Base-by-base conservation (phyloP, 495 filamentous ascomycete genomes). In the Haplographium delicatum region DNA sequence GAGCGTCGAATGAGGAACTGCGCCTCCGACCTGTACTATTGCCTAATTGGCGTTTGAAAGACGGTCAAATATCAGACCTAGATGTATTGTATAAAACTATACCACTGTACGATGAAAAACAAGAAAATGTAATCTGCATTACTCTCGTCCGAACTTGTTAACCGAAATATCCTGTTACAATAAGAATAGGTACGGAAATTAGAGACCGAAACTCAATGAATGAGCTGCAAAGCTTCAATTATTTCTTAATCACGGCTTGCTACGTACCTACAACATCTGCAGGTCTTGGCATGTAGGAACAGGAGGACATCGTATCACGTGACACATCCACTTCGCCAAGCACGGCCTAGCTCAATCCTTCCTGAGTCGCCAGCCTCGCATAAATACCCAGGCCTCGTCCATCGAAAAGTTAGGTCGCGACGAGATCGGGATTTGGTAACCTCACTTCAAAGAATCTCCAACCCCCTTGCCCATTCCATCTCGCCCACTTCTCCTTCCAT, bases 1-100 rank as follows among this genome's bases (percentile, higher is more conserved):
- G 24, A 51, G 30, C 15, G 56, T 59, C 22, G 50, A 54, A 30
- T 53, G 41, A 61, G 33, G 18, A n/a, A n/a, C n/a, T n/a, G n/a
- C n/a, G n/a, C 18, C 7, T 37, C 28, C 10, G 39, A 43, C 2
- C 15, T 42, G 34, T 22, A 20, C 49, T 13, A 8, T 58, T 44
- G 20, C 20, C 44, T 46, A 31, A 31, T 19, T 19, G 44, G 54
- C 48, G 53, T 56, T 56, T 20, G 41, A 22, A 20, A 13, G 43
- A 25, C 31, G 28, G 9, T 16, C 19, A 24, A 41, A 20, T 42
- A 8, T 18, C 20, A 42, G 25, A 19, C 16, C 20, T 43, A 23
- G 10, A 26, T 25, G 39, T 43, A 43, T 19, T 54, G 49, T 41
- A 50, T 39, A 19, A 47, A 25, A 15, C 6, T 47, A 47, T 53